Base-by-base conservation (phyloP, 2,329 filamentous ascomycete species). In the Thelonectria discophora region DNA sequence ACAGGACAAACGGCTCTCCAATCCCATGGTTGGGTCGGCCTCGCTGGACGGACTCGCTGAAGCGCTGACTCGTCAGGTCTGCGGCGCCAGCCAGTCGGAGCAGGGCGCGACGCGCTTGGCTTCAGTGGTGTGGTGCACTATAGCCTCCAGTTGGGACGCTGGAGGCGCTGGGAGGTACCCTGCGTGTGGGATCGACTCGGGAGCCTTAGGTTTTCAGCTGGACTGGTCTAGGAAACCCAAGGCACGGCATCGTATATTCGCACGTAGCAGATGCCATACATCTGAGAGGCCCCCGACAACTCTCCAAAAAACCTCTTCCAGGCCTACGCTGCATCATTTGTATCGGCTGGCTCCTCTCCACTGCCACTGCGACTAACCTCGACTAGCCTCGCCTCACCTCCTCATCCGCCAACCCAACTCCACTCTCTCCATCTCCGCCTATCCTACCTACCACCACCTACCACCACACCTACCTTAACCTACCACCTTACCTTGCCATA, bases 31-130 rank as follows among this genome's bases (percentile, higher is more conserved):
- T 55, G 34, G 32, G 57, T 62, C 65, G 66, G 65, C 57, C 32
- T 62, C 53, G 56, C 56, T 47, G 57, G 53, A 54, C 55, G 49
- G 56, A 72, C 63, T 68, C 68, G 27, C 34, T 37, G 34, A 68
- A 68, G 58, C 70, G 72, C 73, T 72, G 73, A 75, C 72, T 75
- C 73, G 72, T 62, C 69, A 65, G 63, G 57, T 60, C 48, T 60
- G 50, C 54, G 54, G 49, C 39, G 45, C 61, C 58, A 66, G 67
- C 75, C 75, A 76, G 73, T 77, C 72, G 63, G 68, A 76, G 72
- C 68, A 69, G 69, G 64, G 71, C 67, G 69, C 66, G 71, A 75
- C 72, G 73, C 75, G 75, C 75, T 77, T 75, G 72, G 70, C 75
- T 73, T 42, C 70, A 73, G 72, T 71, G 66, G 69, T 72, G 69